Evolutionary conservation across 139 green algal species (phyloP), one percentile per base, ranked within the genome.

Genomic region (Chlamydomonas sphaeroides): DNA sequence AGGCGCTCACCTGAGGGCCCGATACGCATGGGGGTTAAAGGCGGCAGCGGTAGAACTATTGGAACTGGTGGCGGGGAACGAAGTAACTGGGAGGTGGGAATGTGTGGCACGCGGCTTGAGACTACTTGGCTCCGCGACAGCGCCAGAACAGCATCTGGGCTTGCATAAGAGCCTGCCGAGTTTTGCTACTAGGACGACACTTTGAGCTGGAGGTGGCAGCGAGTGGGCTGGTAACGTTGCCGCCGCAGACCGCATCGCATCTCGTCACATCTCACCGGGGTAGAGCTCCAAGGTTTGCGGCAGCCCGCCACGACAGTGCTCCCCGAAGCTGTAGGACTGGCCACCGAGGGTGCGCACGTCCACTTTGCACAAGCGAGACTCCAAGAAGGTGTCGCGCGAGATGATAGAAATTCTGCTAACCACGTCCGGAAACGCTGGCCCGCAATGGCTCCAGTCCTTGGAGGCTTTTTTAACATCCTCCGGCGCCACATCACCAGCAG

Each of bases 1-100:
- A 70, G 38, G 20, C 65, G 65, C 65, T 70, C 65, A 35, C 65
- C 65, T 70, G 65, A 18, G 45, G 45, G 14, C n/a, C n/a, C n/a
- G n/a, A n/a, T n/a, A n/a, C n/a, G n/a, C n/a, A n/a, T n/a, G n/a
- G n/a, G n/a, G n/a, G n/a, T n/a, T n/a, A n/a, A n/a, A n/a, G n/a
- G n/a, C n/a, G n/a, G n/a, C n/a, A n/a, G n/a, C n/a, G n/a, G n/a
- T n/a, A n/a, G n/a, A n/a, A n/a, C n/a, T n/a, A n/a, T n/a, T n/a
- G n/a, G n/a, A n/a, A n/a, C n/a, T n/a, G 45, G 45, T 10, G 45
- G 45, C 11, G 45, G 45, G 45, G 45, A 14, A 14, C 14, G 14
- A 53, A 10, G 45, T 10, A 53, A 53, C 11, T 10, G 45, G 45
- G 45, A 53, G 10, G 11, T 10, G 11, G 45, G 45, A 14, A 53